A percentile compares a stretch with the other conserved stretches of the same genome.
Conservation (phyloP, 257 asterid genomes). For the Solanum sejunctum region DNA sequence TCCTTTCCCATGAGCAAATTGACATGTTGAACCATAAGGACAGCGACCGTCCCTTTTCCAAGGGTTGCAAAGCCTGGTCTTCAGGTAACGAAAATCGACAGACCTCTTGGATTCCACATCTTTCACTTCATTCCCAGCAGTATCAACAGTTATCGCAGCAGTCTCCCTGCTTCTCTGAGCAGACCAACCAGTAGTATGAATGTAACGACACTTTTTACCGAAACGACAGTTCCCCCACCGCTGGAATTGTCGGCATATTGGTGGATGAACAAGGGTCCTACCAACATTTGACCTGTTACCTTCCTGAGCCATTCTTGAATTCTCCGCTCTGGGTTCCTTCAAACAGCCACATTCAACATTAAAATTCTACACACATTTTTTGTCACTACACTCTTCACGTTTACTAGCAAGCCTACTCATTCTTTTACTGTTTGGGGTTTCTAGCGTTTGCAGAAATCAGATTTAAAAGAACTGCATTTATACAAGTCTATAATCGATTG, state of each 20-base stretch:
- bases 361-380: not conserved
- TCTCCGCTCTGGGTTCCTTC: conserved; percentile 1
- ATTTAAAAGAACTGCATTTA: not conserved
- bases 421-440: not conserved
- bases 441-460: not conserved
- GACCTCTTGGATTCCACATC: not conserved
- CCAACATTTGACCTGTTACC: conserved; percentile 3
- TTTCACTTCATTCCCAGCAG: not conserved
- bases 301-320: conserved; percentile 8
- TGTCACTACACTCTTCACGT: not conserved
- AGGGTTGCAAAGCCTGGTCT: conserved; percentile 24
- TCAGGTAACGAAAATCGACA: not conserved
- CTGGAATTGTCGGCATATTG: conserved; percentile 19
- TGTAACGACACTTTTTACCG: conserved; percentile 28
- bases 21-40: conserved; percentile 20
- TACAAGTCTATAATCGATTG: no score
- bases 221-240: conserved; percentile 22
- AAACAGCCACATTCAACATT: not conserved
- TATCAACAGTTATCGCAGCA: conserved; percentile 1
- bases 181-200: conserved; percentile 12
- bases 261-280: not conserved
- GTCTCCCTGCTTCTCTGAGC: not conserved
- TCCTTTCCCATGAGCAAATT: conserved; percentile 44
- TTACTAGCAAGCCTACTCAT: not conserved
- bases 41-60: conserved; percentile 31